Percentiles rank a stretch among this genome's conserved stretches.
phyloP scores from a whole-genome alignment of 768 basidiomycete species.

The Hemileccinum impolitum region DNA sequence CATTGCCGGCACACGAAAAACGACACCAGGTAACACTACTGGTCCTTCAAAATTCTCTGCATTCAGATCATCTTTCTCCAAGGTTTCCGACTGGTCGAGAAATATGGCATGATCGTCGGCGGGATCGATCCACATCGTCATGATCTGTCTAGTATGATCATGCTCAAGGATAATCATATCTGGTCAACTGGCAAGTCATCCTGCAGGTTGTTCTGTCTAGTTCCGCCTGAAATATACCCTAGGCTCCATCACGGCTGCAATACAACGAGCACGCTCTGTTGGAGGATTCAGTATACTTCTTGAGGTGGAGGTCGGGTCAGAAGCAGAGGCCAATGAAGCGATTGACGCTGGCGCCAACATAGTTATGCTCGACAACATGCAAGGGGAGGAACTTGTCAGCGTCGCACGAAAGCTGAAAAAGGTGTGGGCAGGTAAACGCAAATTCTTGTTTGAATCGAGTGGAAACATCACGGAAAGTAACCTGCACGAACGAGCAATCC shows the following conservation, averaged over 20 bases:
- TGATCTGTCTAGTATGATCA: conserved; percentile 98
- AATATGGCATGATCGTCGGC: conserved; percentile 97
- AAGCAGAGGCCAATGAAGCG: conserved; percentile 94
- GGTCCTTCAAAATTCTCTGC: background rate
- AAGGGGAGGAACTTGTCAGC: conserved; percentile 64
- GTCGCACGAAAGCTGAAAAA: conserved; percentile 71
- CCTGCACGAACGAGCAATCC: conserved; percentile 72
- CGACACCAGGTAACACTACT: conserved; percentile 68
- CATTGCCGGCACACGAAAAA: conserved; percentile 95
- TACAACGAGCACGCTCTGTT: conserved; percentile 79
- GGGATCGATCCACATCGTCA: conserved; percentile 95
- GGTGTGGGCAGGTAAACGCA: conserved; percentile 76
- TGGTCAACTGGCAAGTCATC: conserved; percentile 80
- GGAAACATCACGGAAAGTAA: conserved; percentile 93
- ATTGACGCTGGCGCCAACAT: conserved; percentile 94
- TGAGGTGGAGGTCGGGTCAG: conserved; percentile 89
- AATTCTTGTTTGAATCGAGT: conserved; percentile 90
- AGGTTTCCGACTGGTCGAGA: conserved; percentile 96
- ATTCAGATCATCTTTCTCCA: conserved; percentile 7
- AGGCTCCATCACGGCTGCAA: conserved; percentile 90
- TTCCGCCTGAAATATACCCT: conserved; percentile 5
- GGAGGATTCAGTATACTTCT: conserved; percentile 90
- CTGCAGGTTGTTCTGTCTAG: background rate
- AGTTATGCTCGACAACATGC: conserved; percentile 93
- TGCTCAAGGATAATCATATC: conserved; percentile 99